Conservation (phyloP, 2,329 filamentous ascomycete genomes). For the Claviceps maximensis region DNA sequence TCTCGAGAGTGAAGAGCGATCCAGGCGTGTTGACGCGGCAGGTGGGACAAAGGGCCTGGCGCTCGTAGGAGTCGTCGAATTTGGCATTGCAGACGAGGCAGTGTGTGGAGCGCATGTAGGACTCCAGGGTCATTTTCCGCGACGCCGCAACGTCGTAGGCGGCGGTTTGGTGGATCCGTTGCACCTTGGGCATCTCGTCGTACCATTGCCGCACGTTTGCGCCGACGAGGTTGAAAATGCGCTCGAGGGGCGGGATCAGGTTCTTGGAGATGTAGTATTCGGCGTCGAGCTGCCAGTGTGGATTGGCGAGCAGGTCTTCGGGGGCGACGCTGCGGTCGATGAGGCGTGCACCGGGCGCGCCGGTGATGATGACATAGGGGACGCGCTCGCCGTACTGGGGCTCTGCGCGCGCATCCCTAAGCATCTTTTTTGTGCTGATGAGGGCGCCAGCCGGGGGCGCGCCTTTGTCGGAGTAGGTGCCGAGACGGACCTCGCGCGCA, state of each 20-base stretch:
- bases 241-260: conserved; percentile 82
- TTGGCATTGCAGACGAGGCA: conserved; percentile 57
- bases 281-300: conserved; percentile 70
- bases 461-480: conserved; percentile 67
- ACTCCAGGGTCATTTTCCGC: conserved; percentile 68
- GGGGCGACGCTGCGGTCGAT: conserved; percentile 85
- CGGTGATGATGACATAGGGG: conserved; percentile 85
- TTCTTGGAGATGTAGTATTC: conserved; percentile 98
- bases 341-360: conserved; percentile 71
- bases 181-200: conserved; percentile 89
- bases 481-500: conserved; percentile 79
- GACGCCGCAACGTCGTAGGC: conserved; percentile 12
- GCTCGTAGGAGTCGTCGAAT: conserved; percentile 13
- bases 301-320: conserved; percentile 64
- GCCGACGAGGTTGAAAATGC: conserved; percentile 92
- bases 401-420: conserved; percentile 72
- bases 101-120: conserved; percentile 71
- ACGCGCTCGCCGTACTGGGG: conserved; percentile 92
- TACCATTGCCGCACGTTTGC: conserved; percentile 88
- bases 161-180: conserved; percentile 42
- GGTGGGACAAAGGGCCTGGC: conserved; percentile 37
- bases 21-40: conserved; percentile 43
- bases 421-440: conserved; percentile 76
- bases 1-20: conserved; percentile 52
- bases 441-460: conserved; percentile 75